Percentiles rank a stretch among this genome's conserved stretches.
Evolutionary conservation across 2,329 filamentous ascomycete species (phyloP).

Genomic region (Cyphellophora attinorum): DNA sequence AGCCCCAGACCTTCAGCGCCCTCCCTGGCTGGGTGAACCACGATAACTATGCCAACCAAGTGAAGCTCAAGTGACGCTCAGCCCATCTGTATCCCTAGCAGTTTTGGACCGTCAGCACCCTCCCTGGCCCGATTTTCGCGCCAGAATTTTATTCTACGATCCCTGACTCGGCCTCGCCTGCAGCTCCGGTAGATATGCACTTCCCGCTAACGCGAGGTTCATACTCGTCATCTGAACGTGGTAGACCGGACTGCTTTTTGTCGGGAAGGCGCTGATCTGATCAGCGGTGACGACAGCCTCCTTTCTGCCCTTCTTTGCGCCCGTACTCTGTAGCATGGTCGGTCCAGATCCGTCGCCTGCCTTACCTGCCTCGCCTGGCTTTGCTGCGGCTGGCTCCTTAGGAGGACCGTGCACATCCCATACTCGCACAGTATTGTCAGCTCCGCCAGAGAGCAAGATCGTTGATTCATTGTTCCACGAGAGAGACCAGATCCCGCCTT

Average conservation of each 20-base stretch:
- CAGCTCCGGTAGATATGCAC: conserved; percentile 49
- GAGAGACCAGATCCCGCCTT: conserved; percentile 86
- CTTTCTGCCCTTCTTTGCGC: conserved; percentile 64
- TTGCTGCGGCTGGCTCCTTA: conserved; percentile 47
- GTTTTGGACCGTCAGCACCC: too few species aligned
- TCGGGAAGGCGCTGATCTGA: conserved; percentile 88
- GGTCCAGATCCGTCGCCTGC: conserved; percentile 2
- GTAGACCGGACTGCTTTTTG: conserved; percentile 91
- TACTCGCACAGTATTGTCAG: conserved; percentile 83
- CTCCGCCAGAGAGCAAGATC: conserved; percentile 79
- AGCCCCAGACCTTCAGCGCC: too few species aligned
- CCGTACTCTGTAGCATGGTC: conserved; percentile 9
- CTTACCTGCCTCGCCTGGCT: conserved; percentile 18
- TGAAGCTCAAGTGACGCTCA: too few species aligned
- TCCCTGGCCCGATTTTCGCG: too few species aligned
- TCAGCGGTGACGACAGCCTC: conserved; percentile 85
- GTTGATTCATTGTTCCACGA: conserved; percentile 90
- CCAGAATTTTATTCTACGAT: too few species aligned
- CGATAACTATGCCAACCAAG: too few species aligned
- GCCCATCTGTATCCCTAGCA: too few species aligned
- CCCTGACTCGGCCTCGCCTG: too few species aligned
- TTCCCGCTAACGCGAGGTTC: conserved; percentile 84
- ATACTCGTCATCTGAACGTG: conserved; percentile 90
- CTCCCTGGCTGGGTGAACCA: too few species aligned
- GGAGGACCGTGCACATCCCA: conserved; percentile 80